phyloP scores from a whole-genome alignment of 306 rosid species.

The Quercus parvula region DNA sequence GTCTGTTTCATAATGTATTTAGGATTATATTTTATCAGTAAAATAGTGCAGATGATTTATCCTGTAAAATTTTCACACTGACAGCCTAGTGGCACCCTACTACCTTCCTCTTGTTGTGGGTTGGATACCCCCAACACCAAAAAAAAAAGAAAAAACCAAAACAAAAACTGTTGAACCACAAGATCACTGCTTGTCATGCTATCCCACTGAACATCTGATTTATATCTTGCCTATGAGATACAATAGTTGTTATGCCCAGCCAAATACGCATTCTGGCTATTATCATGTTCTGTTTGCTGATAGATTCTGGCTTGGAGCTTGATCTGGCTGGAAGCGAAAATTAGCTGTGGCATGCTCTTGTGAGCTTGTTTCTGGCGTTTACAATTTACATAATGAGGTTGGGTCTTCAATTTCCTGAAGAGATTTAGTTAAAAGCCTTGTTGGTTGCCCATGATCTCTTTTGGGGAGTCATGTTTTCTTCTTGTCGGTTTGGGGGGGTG shows the following conservation, averaged over 20 bases:
- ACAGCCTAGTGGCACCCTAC: no score
- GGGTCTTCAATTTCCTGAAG: neutral
- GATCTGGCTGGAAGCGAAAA: neutral
- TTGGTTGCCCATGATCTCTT: neutral
- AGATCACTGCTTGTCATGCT: slow-evolving; percentile 1
- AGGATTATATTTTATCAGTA: neutral
- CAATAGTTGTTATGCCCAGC: neutral
- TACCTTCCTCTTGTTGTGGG: no score
- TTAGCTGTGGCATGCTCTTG: neutral
- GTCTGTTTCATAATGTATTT: neutral
- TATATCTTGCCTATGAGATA: neutral
- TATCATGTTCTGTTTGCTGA: neutral
- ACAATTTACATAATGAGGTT: neutral
- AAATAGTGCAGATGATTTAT: neutral
- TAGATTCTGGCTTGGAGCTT: neutral
- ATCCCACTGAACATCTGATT: neutral
- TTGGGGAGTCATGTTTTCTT: neutral
- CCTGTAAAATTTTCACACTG: neutral
- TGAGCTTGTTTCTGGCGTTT: neutral
- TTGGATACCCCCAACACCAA: no score
- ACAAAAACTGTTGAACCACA: neutral
- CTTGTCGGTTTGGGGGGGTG: neutral
- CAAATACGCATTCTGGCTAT: neutral
- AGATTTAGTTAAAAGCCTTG: neutral
- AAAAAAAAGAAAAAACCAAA: no score